phyloP scores from a whole-genome alignment of 768 basidiomycete genomes.

The Astraeus odoratus region DNA sequence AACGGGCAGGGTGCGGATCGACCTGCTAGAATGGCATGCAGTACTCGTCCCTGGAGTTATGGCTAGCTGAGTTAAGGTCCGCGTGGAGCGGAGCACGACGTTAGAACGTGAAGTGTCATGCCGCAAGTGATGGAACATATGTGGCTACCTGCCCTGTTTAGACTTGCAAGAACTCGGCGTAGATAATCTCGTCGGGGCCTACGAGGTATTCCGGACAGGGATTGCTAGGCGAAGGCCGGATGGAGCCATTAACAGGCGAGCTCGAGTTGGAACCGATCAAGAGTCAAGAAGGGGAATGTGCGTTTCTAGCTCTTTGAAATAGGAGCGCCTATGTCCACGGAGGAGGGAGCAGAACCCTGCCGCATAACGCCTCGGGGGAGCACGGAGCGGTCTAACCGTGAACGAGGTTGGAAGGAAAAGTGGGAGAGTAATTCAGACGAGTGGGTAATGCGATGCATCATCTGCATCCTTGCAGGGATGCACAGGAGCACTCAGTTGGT shows the following conservation, averaged over 20 bases:
- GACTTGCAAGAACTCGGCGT: too few relatives aligned
- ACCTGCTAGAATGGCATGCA: background rate
- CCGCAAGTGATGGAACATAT: too few relatives aligned
- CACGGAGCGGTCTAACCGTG: background rate
- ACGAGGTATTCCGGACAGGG: too few relatives aligned
- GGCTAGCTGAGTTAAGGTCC: background rate
- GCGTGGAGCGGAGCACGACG: background rate
- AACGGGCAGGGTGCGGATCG: background rate
- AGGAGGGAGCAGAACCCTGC: background rate
- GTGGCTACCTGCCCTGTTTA: too few relatives aligned
- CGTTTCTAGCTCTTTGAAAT: background rate
- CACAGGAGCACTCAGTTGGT: too few relatives aligned
- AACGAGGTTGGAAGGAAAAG: slow-evolving; percentile 4
- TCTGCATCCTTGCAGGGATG: too few relatives aligned
- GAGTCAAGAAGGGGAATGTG: background rate
- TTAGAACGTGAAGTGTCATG: background rate
- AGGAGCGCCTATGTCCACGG: slow-evolving; percentile 25
- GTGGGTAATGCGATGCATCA: too few relatives aligned
- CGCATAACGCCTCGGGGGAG: slow-evolving; percentile 9
- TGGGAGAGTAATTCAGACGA: background rate
- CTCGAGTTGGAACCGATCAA: background rate
- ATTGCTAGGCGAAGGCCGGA: too few relatives aligned
- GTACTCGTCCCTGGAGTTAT: background rate
- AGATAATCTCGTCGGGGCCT: too few relatives aligned
- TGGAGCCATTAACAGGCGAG: background rate